Percentiles rank a stretch among this genome's conserved stretches.
phyloP scores from a whole-genome alignment of 23 red algal genomes.

The Chondrus crispus region DNA sequence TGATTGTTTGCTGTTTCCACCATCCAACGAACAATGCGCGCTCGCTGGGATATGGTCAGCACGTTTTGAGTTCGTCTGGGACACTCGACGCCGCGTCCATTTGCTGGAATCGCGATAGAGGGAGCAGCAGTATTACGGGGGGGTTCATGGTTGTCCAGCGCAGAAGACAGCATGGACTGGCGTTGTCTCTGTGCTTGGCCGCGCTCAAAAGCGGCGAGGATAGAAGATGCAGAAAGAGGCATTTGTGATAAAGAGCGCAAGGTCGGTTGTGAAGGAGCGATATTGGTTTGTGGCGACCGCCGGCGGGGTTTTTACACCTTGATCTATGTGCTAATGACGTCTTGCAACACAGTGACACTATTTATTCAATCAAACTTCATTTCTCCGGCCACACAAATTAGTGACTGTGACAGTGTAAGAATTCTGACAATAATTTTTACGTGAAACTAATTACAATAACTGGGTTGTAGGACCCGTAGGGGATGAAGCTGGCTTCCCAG shows the following conservation, averaged over 20 bases:
- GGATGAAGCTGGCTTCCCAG: no score
- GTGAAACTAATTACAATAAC: neutral
- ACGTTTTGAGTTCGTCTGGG: neutral
- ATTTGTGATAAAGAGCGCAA: neutral
- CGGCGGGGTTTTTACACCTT: neutral
- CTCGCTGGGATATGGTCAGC: neutral
- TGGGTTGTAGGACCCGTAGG: no score
- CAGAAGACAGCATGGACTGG: neutral
- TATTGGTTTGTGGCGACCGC: neutral
- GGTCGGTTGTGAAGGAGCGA: neutral
- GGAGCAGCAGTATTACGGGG: neutral
- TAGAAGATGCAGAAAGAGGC: neutral
- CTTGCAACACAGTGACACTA: neutral
- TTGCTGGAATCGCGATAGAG: neutral
- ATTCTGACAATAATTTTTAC: neutral
- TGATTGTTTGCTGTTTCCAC: neutral
- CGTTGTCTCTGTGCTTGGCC: neutral
- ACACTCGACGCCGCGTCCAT: no score
- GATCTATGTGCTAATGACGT: neutral
- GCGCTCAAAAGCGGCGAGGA: neutral
- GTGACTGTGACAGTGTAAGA: neutral
- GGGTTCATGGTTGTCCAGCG: neutral
- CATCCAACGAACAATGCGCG: slow-evolving; percentile 7
- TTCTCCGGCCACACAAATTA: neutral
- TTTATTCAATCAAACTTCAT: neutral